phyloP scores from a whole-genome alignment of 768 basidiomycete genomes.

The Sporobolomyces pararoseus region DNA sequence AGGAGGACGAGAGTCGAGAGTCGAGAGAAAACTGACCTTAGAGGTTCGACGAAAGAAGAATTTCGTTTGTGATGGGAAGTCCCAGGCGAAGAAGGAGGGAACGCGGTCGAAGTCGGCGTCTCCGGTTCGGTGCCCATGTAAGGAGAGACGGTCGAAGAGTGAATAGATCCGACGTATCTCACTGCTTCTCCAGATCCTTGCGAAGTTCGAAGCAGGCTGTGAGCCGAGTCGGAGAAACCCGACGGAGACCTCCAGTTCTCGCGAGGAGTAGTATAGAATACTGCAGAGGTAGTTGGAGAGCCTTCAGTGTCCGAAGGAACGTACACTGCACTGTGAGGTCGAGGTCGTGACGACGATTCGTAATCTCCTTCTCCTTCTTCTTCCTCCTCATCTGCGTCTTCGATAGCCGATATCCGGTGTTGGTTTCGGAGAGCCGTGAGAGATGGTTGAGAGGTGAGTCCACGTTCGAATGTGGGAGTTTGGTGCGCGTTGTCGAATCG shows the following conservation, averaged over 20 bases:
- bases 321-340: conserved; percentile 28
- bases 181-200: conserved; percentile 8
- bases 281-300: conserved; percentile 22
- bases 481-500: conserved; percentile 29
- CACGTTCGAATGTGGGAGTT: conserved; percentile 9
- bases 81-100: conserved; percentile 14
- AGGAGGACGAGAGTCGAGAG: background rate
- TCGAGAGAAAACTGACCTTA: background rate
- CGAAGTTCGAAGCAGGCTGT: conserved; percentile 5
- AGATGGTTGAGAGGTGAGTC: conserved; percentile 10
- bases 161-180: conserved; percentile 32
- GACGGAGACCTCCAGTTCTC: conserved; percentile 20
- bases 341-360: background rate
- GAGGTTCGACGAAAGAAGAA: conserved; percentile 11
- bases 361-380: background rate
- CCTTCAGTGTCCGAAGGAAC: conserved; percentile 7
- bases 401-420: conserved; percentile 20
- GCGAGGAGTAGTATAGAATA: conserved; percentile 22
- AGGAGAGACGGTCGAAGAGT: conserved; percentile 11
- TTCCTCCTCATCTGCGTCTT: conserved; percentile 24
- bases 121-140: conserved; percentile 16
- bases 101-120: conserved; percentile 11
- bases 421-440: conserved; percentile 3
- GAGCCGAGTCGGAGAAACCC: conserved; percentile 18
- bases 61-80: conserved; percentile 24